A percentile compares a stretch with the other conserved stretches of the same genome.
These are phyloP conservation scores for Udeniomyces megalosporus DNA, from an alignment of 768 basidiomycete species.

Conservation along the genomic window DNA sequence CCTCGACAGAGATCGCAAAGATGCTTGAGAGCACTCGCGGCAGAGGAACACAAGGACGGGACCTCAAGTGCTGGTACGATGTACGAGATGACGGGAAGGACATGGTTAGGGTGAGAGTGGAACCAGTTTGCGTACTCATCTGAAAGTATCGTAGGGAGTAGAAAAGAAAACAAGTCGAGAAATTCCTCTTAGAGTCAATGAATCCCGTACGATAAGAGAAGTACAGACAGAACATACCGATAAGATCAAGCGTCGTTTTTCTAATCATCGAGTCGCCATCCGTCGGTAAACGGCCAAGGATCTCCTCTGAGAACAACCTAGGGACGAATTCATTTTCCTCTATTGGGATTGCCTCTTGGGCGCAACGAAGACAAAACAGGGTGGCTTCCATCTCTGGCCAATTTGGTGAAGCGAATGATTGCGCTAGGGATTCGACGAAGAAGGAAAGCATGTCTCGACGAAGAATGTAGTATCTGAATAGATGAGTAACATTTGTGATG, in stretches of 20 bases:
- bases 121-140: slow-evolving; percentile 32
- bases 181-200: too few species aligned
- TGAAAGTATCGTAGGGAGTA: slow-evolving; percentile 34
- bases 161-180: slow-evolving; percentile 39
- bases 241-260: slow-evolving; percentile 53
- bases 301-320: slow-evolving; percentile 49
- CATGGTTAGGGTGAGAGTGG: slow-evolving; percentile 36
- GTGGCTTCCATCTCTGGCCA: slow-evolving; percentile 82
- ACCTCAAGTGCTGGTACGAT: slow-evolving; percentile 38
- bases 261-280: slow-evolving; percentile 45
- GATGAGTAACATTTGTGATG: not conserved
- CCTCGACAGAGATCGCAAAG: slow-evolving; percentile 76
- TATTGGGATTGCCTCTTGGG: slow-evolving; percentile 68
- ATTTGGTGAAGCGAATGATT: slow-evolving; percentile 26
- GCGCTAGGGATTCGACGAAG: slow-evolving; percentile 44
- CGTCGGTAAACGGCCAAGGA: slow-evolving; percentile 47
- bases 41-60: slow-evolving; percentile 33
- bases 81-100: slow-evolving; percentile 54
- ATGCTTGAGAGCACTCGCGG: slow-evolving; percentile 67
- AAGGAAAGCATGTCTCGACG: slow-evolving; percentile 65
- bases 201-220: not conserved
- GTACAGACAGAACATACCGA: slow-evolving; percentile 39
- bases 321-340: slow-evolving; percentile 34
- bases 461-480: slow-evolving; percentile 52
- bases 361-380: slow-evolving; percentile 65